Base-by-base conservation (phyloP, 345 rosid genomes). In the Hirschfeldia incana region DNA sequence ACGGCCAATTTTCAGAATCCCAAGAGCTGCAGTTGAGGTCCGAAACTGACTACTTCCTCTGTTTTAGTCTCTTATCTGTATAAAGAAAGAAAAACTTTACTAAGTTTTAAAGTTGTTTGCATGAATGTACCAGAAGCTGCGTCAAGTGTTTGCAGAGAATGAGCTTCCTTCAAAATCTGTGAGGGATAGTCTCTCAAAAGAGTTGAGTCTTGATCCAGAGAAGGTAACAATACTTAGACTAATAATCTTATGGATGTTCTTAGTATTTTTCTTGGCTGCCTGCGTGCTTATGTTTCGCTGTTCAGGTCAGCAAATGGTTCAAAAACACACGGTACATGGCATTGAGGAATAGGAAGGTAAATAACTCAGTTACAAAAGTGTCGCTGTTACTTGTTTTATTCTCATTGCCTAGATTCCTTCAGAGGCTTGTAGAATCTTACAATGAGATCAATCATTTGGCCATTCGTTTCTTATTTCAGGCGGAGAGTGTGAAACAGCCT, bases 271-370 rank as follows among this genome's bases (percentile, higher is more conserved):
- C 32, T 62, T 76, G 33, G 72, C 55, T 82, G 42, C 65, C 15
- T n/a, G 27, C 36, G 57, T 73, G 58, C 76, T 69, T 53, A 7
- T 37, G 33, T 79, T 80, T 87, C 79, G 82, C 32, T 67, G 28
- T 83, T 84, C 96, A 95, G 99, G 97, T 95, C 58, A 90, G 87
- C 86, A 93, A 93, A 85, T 95, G 99, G 98, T 95, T 95, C 86
- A 93, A 91, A 89, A 95, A 95, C 79, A 85, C 98, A 8, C 86
- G 99, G 27, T 95, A 93, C 77, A 64, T 87, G 80, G 96, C 99
- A 32, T 84, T 91, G 46, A 90, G 88, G 83, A 84, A 83, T 63
- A 86, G 99, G 81, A 95, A 90, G 98, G 99, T 95, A 70, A n/a
- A 55, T 30, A 12, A 29, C 30, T 29, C 30, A 29, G n/a, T 29